These are phyloP conservation scores for Kodamaea derodonti DNA, from an alignment of 1,139 yeast genomes.

Conservation along the genomic window DNA sequence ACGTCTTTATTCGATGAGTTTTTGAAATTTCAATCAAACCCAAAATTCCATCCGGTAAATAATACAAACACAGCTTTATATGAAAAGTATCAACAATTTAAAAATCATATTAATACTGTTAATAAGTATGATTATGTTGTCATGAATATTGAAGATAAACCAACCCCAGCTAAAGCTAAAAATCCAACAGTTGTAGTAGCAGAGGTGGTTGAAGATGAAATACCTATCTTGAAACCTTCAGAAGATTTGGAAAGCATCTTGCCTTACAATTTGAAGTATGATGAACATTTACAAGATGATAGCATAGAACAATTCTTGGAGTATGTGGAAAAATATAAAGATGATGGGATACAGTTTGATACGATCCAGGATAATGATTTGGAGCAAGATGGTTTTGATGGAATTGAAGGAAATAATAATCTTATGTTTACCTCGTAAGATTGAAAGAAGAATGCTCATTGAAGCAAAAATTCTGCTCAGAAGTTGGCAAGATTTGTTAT, in stretches of 20 bases:
- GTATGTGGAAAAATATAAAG: constrained; percentile 8
- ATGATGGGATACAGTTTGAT: constrained; percentile 5
- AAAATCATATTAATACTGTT: constrained; percentile 21
- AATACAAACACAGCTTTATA: constrained; percentile 11
- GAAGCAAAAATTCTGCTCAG: too few species aligned
- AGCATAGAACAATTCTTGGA: constrained; percentile 18
- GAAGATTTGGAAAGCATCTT: constrained; percentile 18
- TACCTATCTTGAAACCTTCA: constrained; percentile 17
- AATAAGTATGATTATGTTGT: constrained; percentile 31
- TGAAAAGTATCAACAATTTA: constrained; percentile 20
- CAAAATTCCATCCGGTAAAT: constrained; percentile 29
- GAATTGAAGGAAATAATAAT: constrained; percentile 16
- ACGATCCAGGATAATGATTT: not conserved
- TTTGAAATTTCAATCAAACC: constrained; percentile 25
- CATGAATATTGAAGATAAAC: constrained; percentile 18
- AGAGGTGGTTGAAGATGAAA: constrained; percentile 9
- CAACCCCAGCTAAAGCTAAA: not conserved
- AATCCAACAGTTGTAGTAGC: constrained; percentile 1
- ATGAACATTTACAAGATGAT: constrained; percentile 22
- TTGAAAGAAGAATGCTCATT: not conserved
- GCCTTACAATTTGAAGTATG: constrained; percentile 33
- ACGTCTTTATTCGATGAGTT: constrained; percentile 30
- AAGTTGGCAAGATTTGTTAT: too few species aligned
- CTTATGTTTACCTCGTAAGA: constrained; percentile 9
- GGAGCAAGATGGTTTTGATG: constrained; percentile 8